Evolutionary conservation across 495 filamentous ascomycete genomes (phyloP).

Genomic region (Aspergillus kassunensis): DNA sequence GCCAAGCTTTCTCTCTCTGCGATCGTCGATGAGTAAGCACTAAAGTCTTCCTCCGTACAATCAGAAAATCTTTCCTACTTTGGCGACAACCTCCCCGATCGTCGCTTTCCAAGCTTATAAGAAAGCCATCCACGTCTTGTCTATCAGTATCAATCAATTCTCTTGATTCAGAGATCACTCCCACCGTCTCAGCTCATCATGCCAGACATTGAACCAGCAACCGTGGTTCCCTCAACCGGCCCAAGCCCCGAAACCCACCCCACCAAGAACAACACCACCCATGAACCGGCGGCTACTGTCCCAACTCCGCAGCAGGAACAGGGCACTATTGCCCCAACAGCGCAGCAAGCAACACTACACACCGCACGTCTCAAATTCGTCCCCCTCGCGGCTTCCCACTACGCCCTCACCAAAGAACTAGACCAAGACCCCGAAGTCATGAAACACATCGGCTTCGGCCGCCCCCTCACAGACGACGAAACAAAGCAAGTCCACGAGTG

Average conservation of each 20-base stretch:
- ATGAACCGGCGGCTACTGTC: no score
- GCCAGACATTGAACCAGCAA: no score
- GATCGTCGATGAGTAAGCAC: background rate
- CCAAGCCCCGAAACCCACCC: no score
- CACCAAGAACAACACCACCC: no score
- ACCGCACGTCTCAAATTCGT: slow-evolving; percentile 12
- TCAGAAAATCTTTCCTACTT: no score
- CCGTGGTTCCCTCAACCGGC: no score
- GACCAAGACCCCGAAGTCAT: slow-evolving; percentile 17
- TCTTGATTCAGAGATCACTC: no score
- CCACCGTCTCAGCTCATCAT: no score
- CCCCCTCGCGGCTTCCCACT: slow-evolving; percentile 11
- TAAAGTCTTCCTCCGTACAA: no score
- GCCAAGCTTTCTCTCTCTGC: background rate
- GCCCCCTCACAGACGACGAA: slow-evolving; percentile 8
- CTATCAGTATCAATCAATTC: no score
- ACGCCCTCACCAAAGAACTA: slow-evolving; percentile 8
- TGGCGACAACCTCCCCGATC: no score
- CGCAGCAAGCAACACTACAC: slow-evolving; percentile 5
- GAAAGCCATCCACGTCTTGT: no score
- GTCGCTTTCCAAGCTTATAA: background rate
- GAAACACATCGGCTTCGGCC: slow-evolving; percentile 15
- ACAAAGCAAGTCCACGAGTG: slow-evolving; percentile 15
- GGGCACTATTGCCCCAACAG: background rate
- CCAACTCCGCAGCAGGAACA: background rate